Evolutionary conservation across 768 basidiomycete genomes (phyloP).

Genomic region (Suillus subluteus): DNA sequence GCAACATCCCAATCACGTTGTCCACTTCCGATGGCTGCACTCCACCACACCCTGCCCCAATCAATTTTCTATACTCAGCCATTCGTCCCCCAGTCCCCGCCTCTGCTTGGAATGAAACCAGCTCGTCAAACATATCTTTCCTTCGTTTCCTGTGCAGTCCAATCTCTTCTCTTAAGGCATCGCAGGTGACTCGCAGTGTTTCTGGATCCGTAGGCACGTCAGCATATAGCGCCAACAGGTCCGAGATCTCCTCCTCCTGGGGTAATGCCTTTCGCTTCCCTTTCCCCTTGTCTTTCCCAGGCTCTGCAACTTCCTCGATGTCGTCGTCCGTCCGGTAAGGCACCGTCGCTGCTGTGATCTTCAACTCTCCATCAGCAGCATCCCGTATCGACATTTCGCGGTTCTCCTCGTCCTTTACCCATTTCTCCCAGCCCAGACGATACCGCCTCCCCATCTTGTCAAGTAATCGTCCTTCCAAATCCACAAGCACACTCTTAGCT

Average conservation of each 20-base stretch:
- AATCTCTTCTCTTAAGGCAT: conserved; percentile 66
- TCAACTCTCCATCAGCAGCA: conserved; percentile 59
- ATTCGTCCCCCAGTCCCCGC: conserved; percentile 89
- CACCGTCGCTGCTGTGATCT: conserved; percentile 47
- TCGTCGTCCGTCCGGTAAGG: conserved; percentile 53
- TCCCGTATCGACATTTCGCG: conserved; percentile 74
- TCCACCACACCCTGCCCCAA: conserved; percentile 89
- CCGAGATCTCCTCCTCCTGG: conserved; percentile 61
- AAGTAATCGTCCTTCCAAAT: conserved; percentile 66
- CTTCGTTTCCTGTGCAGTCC: conserved; percentile 67
- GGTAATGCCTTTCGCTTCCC: conserved; percentile 57
- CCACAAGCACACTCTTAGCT: conserved; percentile 58
- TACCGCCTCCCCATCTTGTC: conserved; percentile 82
- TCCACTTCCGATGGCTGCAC: conserved; percentile 88
- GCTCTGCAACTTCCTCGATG: conserved; percentile 39
- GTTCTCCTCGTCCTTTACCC: conserved; percentile 83
- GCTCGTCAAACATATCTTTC: conserved; percentile 70
- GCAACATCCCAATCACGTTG: conserved; percentile 77
- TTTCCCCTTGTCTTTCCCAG: conserved; percentile 50
- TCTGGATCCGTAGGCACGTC: conserved; percentile 62
- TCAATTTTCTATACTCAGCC: conserved; percentile 85
- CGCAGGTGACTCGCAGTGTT: conserved; percentile 56
- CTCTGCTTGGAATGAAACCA: conserved; percentile 84
- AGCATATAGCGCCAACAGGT: conserved; percentile 60
- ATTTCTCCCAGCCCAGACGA: conserved; percentile 90